These are phyloP conservation scores for Quercus robur DNA, from an alignment of 306 rosid species.

Conservation along the genomic window DNA sequence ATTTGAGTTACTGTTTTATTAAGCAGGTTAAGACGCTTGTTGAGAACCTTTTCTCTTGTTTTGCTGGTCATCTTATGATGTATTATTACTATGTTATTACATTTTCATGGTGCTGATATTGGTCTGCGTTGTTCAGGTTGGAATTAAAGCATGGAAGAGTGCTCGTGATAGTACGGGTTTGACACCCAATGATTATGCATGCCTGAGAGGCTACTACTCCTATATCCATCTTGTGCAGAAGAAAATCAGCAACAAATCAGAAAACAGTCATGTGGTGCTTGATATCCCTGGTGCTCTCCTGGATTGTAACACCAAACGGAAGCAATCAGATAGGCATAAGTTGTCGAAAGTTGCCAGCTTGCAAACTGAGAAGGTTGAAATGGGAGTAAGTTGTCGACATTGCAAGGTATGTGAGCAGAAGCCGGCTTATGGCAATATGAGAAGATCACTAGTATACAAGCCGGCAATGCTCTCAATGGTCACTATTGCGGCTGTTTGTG, in stretches of 20 bases:
- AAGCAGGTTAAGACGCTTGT: neutral
- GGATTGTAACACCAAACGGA: slow-evolving; percentile 39
- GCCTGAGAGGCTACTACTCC: slow-evolving; percentile 50
- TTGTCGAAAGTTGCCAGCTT: slow-evolving; percentile 44
- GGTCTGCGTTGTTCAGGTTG: slow-evolving; percentile 50
- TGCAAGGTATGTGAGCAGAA: slow-evolving; percentile 54
- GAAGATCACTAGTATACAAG: slow-evolving; percentile 55
- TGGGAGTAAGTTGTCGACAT: slow-evolving; percentile 5
- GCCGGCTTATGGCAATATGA: slow-evolving; percentile 32
- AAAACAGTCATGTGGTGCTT: slow-evolving; percentile 51
- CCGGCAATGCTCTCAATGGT: slow-evolving; percentile 85
- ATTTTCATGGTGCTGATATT: neutral
- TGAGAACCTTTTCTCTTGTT: neutral
- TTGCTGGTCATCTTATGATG: neutral
- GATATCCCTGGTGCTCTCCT: slow-evolving; percentile 48
- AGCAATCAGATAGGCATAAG: slow-evolving; percentile 30
- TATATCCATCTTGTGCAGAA: slow-evolving; percentile 66
- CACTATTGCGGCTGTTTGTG: slow-evolving; percentile 83
- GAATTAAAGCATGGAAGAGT: slow-evolving; percentile 83
- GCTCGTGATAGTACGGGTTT: slow-evolving; percentile 60
- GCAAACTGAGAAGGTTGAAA: slow-evolving; percentile 41
- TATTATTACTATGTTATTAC: neutral
- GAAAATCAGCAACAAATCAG: slow-evolving; percentile 43
- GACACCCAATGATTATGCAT: slow-evolving; percentile 73
- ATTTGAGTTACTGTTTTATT: neutral